Evolutionary conservation across 768 basidiomycete genomes (phyloP), one percentile per base, ranked within the genome.

Genomic region (Auricularia heimuer): DNA sequence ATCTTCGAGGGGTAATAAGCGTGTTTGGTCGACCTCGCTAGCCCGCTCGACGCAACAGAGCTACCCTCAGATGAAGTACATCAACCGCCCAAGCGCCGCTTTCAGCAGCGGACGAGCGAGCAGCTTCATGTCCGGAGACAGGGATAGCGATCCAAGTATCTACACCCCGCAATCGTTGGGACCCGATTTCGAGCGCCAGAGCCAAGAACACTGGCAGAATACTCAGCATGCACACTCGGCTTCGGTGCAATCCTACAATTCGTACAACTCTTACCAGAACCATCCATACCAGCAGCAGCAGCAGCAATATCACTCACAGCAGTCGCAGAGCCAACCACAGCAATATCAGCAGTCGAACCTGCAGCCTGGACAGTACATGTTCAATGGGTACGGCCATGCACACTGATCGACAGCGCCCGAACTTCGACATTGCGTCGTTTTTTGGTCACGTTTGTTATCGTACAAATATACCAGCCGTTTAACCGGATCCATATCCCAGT

Each of bases 1-100:
- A 70, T 74, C 78, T 71, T 70, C 66, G 47, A 73, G 73, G 45
- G 84, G 85, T 39, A 71, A 80, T 71, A 79, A 77, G 65, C 83
- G 85, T 68, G 73, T 85, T 69, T 82, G 82, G 80, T 70, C 75
- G 60, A 78, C 75, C 67, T 75, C 83, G 18, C 74, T 86, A 44
- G 81, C 82, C 3, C 78, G 81, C 64, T 10, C 54, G 24, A 29
- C 56, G 39, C 6, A 33, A 24, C 29, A 60, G 24, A 12, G 4
- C 24, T 10, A 24, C 34, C 56, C 56, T 34, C 14, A 14, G 24
- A 60, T 35, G 56, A 35, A 33, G 56, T 35, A 33, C 56, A 35
- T 51, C 47, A 51, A 51, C 29, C 56, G 56, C 56, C 34, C 56
- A 10, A 35, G 24, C 34, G 56, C 29, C 24, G 56, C 29, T 14